These are phyloP conservation scores for Hortaea werneckii DNA, from an alignment of 2,329 filamentous ascomycete species.

Conservation along the genomic window DNA sequence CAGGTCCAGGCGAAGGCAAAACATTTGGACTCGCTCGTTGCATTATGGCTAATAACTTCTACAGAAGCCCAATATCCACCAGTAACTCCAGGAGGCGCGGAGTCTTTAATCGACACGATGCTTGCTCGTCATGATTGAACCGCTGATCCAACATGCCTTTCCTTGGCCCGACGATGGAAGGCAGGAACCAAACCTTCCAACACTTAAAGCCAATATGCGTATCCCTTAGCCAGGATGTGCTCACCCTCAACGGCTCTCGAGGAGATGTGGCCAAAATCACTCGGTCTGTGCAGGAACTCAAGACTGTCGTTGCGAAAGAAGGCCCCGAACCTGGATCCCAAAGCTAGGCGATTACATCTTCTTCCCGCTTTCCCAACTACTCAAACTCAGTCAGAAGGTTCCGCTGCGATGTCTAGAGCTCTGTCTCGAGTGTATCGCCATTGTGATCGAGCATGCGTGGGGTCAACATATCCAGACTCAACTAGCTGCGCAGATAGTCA, in stretches of 20 bases:
- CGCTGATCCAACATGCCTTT: slow-evolving; percentile 6
- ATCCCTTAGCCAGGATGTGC: slow-evolving; percentile 44
- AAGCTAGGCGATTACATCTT: slow-evolving; percentile 91
- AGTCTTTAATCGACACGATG: too few species aligned
- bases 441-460: slow-evolving; percentile 74
- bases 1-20: too few species aligned
- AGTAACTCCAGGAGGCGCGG: too few species aligned
- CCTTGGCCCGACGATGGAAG: slow-evolving; percentile 16
- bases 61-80: too few species aligned
- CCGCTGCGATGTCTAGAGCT: slow-evolving; percentile 65
- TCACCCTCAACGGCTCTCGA: slow-evolving; percentile 40
- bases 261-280: slow-evolving; percentile 38
- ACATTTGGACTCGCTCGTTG: too few species aligned
- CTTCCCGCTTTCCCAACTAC: slow-evolving; percentile 80
- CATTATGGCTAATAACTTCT: too few species aligned
- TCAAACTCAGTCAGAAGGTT: slow-evolving; percentile 63
- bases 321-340: slow-evolving; percentile 44
- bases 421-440: slow-evolving; percentile 61
- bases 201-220: slow-evolving; percentile 51
- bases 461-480: slow-evolving; percentile 57
- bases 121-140: background rate
- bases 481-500: slow-evolving; percentile 73
- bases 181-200: slow-evolving; percentile 31
- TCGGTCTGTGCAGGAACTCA: slow-evolving; percentile 36
- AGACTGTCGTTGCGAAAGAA: slow-evolving; percentile 28